phyloP scores from a whole-genome alignment of 164 flowering plant species.

The Houttuynia cordata region DNA sequence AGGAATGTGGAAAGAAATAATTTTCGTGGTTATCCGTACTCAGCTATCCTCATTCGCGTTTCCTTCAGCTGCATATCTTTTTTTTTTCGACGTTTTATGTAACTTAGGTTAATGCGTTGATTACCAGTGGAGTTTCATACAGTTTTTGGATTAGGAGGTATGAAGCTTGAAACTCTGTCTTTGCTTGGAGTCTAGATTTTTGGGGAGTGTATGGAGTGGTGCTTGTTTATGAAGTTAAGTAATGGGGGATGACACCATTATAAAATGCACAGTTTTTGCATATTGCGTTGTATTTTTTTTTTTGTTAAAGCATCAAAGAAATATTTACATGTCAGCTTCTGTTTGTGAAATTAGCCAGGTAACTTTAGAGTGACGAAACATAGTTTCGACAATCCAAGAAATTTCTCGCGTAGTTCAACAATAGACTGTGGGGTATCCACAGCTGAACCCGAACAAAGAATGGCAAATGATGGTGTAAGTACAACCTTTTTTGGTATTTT shows the following conservation, averaged over 20 bases:
- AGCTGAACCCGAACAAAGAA: slow-evolving; percentile 1
- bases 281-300: background rate
- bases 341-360: slow-evolving; percentile 43
- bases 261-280: background rate
- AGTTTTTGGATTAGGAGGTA: background rate
- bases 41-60: too few species aligned
- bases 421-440: slow-evolving; percentile 14
- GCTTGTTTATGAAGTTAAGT: background rate
- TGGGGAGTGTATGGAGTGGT: background rate
- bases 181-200: background rate
- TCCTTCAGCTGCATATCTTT: too few species aligned
- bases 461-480: slow-evolving; percentile 4
- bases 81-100: too few species aligned
- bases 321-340: slow-evolving; percentile 9
- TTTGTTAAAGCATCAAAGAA: too few species aligned
- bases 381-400: slow-evolving; percentile 19
- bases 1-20: background rate
- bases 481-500: slow-evolving; percentile 5
- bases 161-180: background rate
- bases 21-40: too few species aligned
- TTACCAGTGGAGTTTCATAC: too few species aligned
- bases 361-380: slow-evolving; percentile 27
- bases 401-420: slow-evolving; percentile 16
- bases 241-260: background rate
- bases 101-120: too few species aligned